Base-by-base conservation (phyloP, 192 early-diverging fungal genomes). In the Coemansia sp. region DNA sequence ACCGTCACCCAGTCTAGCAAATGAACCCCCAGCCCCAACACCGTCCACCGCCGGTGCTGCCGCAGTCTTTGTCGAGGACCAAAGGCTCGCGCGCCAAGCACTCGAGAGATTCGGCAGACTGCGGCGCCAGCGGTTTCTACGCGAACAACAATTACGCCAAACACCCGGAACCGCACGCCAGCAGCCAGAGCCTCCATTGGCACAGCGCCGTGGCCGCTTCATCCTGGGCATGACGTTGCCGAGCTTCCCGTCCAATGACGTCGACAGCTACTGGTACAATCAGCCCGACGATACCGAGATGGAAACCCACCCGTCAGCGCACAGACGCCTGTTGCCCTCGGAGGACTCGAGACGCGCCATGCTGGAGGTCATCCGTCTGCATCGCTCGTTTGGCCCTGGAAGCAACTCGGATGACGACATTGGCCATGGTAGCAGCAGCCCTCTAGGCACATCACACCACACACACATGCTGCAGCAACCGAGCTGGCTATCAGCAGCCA, bases 201-300 rank as follows among this genome's bases (percentile, higher is more conserved):
- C n/a, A n/a, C n/a, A n/a, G n/a, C n/a, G n/a, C n/a, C n/a, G n/a
- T n/a, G n/a, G n/a, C n/a, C n/a, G n/a, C n/a, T n/a, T n/a, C n/a
- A n/a, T n/a, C n/a, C n/a, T n/a, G n/a, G 30, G 6, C 30, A 8
- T 32, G 30, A 5, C 30, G 30, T 43, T 20, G 11, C 60, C 37
- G 29, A 56, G 58, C 15, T 76, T 68, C 13, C 65, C 66, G 25
- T 68, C 66, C 3, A 76, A 68, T 33, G 66, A 75, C 48, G 64
- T 75, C 20, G 64, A 75, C 56, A 75, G 72, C 56, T 75, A 75
- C 56, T 75, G 72, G 72, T 75, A 75, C 45, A 62, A 75, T 50
- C 72, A 75, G 60, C 56, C 64, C 13, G 49, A 37, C 43, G 45
- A 35, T 44, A 44, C 9, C 53, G 53, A 0, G 34, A 29, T 3